These are phyloP conservation scores for Mediolabrus comicus DNA, from an alignment of 108 stramenopile genomes.

Conservation along the genomic window DNA sequence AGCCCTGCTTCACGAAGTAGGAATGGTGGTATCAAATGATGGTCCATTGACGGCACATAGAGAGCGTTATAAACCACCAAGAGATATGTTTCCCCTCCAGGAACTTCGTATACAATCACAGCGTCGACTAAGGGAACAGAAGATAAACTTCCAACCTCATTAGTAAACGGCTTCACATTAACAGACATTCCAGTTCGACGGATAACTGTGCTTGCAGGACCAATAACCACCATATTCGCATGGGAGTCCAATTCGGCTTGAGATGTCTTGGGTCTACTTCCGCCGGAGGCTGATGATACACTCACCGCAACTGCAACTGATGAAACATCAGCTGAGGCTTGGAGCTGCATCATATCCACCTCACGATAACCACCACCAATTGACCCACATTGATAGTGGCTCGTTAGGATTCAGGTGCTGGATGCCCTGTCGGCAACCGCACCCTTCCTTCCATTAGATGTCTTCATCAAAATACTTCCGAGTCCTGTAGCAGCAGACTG, in stretches of 20 bases:
- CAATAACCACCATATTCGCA: constrained; percentile 37
- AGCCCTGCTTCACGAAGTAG: constrained; percentile 29
- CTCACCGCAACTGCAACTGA: not conserved
- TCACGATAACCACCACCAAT: not conserved
- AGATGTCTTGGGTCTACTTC: not conserved
- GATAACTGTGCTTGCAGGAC: constrained; percentile 12
- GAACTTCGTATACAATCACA: constrained; percentile 25
- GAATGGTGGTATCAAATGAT: constrained; percentile 50
- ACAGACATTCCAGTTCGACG: constrained; percentile 7
- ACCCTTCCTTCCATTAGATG: no score
- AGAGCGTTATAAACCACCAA: constrained; percentile 36
- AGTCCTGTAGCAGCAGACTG: no score
- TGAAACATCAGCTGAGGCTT: not conserved
- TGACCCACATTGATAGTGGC: not conserved
- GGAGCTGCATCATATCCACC: not conserved
- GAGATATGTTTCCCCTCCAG: not conserved
- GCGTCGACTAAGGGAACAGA: constrained; percentile 26
- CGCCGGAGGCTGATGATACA: not conserved
- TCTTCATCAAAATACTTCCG: no score
- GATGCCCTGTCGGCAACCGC: not conserved
- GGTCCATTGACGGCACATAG: constrained; percentile 32
- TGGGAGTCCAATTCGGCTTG: constrained; percentile 46
- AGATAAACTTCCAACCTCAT: not conserved
- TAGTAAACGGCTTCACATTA: constrained; percentile 9
- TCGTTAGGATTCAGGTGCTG: not conserved